Percentiles rank a stretch among this genome's conserved stretches.
These are phyloP conservation scores for Solanum bukasovii DNA, from an alignment of 257 asterid species.

Conservation along the genomic window DNA sequence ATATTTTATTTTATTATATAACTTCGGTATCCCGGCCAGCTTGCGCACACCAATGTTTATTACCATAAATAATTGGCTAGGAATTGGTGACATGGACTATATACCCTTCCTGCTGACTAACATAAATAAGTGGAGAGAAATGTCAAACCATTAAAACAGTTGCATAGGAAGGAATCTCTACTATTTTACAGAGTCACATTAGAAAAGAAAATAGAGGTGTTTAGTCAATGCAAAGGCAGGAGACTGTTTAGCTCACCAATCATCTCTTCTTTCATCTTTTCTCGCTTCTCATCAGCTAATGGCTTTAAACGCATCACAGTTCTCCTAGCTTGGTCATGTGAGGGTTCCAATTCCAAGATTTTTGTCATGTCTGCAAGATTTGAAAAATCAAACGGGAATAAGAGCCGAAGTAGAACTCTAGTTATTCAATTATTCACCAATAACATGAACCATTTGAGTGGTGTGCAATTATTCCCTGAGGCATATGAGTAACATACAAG, in stretches of 20 bases:
- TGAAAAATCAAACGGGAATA: not conserved
- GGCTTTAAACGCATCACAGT: slow-evolving; percentile 66
- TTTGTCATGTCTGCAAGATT: slow-evolving; percentile 60
- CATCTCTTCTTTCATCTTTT: slow-evolving; percentile 98
- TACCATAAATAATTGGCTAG: not conserved
- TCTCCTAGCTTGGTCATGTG: slow-evolving; percentile 77
- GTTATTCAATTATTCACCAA: not conserved
- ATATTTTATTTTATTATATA: not conserved
- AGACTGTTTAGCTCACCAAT: slow-evolving; percentile 44
- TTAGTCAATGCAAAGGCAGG: not conserved
- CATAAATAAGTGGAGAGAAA: not conserved
- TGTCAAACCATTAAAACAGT: not conserved
- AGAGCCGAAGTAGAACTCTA: not conserved
- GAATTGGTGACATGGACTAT: not conserved
- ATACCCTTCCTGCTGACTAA: not conserved
- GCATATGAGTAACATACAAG: not conserved
- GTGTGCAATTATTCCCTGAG: not conserved
- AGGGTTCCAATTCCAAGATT: slow-evolving; percentile 71
- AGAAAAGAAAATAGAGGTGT: not conserved
- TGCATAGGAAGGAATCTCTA: not conserved
- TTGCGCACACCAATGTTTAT: not conserved
- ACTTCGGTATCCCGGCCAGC: not conserved
- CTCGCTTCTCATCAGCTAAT: slow-evolving; percentile 91
- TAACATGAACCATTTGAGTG: not conserved
- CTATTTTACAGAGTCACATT: not conserved